Evolutionary conservation across 192 early-diverging fungal genomes (phyloP), one percentile per base, ranked within the genome.

Genomic region (Haplosporangium gracile): DNA sequence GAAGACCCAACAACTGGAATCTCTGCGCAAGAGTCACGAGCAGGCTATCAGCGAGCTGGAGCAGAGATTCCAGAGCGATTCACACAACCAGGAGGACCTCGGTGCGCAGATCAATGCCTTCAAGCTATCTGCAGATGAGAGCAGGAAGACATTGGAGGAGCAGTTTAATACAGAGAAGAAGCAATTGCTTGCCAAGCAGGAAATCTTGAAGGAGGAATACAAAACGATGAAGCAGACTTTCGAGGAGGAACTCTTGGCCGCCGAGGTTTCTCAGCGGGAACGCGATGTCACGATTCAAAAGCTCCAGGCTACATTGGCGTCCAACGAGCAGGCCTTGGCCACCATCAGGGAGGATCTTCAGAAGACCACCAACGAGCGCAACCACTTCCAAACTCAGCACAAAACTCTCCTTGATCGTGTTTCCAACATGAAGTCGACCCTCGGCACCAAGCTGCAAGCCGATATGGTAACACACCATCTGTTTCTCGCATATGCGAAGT

Each of bases 361-460:
- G 32, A 75, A 76, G 49, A 82, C 77, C 4, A 74, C 57, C 4
- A 89, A 89, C 42, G 91, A 94, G 45, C 91, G 91, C 38, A 83
- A 90, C 26, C 86, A 90, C 32, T 75, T 95, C 13, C 81, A 88
- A 36, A 70, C 82, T 34, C 94, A 96, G 47, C 88, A 97, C 74
- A 92, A 94, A 60, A 79, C 91, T 51, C 84, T 98, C 22, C 83
- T 98, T 60, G 96, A 94, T 38, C 94, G 95, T 70, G 89, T 99
- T 8, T 90, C 93, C 3, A 93, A 90, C 36, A 94, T 98, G 91
- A 97, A 97, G 80, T 95, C 93, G 42, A 93, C 95, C 0, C 83
- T 98, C 4, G 93, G 91, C 43, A 93, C 96, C 18, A 95, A 96
- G 88, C 90, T 98, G 70, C 95, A 97, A 82, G 94, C 93, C 16